A percentile compares a stretch with the other conserved stretches of the same genome.
phyloP scores from a whole-genome alignment of 139 green algal species.

The Eudorina sp. region DNA sequence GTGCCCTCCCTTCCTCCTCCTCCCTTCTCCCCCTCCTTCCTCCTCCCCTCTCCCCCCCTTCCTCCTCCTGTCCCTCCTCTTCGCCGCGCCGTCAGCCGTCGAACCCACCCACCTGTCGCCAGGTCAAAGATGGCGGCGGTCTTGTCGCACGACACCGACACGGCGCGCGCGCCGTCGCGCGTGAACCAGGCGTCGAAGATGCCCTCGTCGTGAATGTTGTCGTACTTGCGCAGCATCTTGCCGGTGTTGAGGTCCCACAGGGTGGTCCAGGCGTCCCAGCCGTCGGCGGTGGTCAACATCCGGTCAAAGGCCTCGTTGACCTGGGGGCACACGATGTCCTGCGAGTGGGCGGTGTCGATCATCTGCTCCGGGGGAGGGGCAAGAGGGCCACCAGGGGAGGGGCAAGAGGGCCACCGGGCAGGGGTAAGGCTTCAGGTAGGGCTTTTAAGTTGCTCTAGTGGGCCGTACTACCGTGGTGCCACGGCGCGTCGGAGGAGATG shows the following conservation, averaged over 20 bases:
- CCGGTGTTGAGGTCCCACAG: conserved; percentile 10
- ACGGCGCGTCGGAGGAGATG: too few species aligned
- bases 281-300: conserved; percentile 8
- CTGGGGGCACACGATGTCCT: neutral
- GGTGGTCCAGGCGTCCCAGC: neutral
- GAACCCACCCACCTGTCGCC: neutral
- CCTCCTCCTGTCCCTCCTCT: too few species aligned
- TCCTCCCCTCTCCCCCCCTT: too few species aligned
- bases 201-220: neutral
- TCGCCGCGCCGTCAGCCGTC: too few species aligned
- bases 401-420: too few species aligned
- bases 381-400: neutral
- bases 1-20: too few species aligned
- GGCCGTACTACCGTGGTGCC: too few species aligned
- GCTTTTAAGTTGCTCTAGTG: too few species aligned
- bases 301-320: conserved; percentile 1
- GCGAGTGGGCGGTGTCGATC: neutral
- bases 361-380: neutral
- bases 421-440: too few species aligned
- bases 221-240: neutral
- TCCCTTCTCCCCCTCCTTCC: too few species aligned
- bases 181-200: conserved; percentile 14
- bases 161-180: neutral
- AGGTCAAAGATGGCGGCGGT: conserved; percentile 3
- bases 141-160: conserved; percentile 27